Evolutionary conservation across 345 rosid species (phyloP).

Genomic region (Euphorbia peplus): DNA sequence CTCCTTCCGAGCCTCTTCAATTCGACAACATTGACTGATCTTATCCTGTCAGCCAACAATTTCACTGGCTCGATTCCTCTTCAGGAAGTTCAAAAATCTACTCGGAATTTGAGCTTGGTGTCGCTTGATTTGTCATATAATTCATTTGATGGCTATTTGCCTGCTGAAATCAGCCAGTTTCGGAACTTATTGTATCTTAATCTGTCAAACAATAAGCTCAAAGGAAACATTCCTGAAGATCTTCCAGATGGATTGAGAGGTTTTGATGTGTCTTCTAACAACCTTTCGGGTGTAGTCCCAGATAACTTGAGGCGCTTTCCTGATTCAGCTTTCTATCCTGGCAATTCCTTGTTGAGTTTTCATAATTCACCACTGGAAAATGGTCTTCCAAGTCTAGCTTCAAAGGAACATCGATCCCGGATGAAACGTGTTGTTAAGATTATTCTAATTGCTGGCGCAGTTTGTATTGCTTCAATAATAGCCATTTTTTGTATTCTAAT

Average conservation of each 20-base stretch:
- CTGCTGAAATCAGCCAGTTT: slow-evolving; percentile 42
- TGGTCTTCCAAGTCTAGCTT: slow-evolving; percentile 32
- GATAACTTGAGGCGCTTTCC: slow-evolving; percentile 63
- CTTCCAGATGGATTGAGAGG: slow-evolving; percentile 58
- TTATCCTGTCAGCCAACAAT: slow-evolving; percentile 69
- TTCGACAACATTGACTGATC: slow-evolving; percentile 55
- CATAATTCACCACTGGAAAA: slow-evolving; percentile 37
- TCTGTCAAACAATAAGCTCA: slow-evolving; percentile 62
- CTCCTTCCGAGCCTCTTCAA: slow-evolving; percentile 55
- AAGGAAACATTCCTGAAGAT: slow-evolving; percentile 64
- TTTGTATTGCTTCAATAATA: slow-evolving; percentile 43
- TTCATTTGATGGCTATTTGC: slow-evolving; percentile 54
- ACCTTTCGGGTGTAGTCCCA: slow-evolving; percentile 75
- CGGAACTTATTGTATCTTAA: slow-evolving; percentile 51
- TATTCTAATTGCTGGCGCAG: slow-evolving; percentile 56
- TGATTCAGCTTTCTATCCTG: slow-evolving; percentile 81
- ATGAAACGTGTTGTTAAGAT: slow-evolving; percentile 46
- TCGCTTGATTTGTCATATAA: slow-evolving; percentile 70
- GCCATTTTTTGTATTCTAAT: slow-evolving; percentile 44
- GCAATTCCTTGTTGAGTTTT: slow-evolving; percentile 57
- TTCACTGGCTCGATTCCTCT: slow-evolving; percentile 67
- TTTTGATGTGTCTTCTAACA: slow-evolving; percentile 64
- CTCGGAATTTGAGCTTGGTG: slow-evolving; percentile 50
- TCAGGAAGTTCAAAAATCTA: slow-evolving; percentile 33
- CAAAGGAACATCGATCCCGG: slow-evolving; percentile 29